phyloP scores from a whole-genome alignment of 2,329 filamentous ascomycete genomes.

The Monilinia aucupariae region DNA sequence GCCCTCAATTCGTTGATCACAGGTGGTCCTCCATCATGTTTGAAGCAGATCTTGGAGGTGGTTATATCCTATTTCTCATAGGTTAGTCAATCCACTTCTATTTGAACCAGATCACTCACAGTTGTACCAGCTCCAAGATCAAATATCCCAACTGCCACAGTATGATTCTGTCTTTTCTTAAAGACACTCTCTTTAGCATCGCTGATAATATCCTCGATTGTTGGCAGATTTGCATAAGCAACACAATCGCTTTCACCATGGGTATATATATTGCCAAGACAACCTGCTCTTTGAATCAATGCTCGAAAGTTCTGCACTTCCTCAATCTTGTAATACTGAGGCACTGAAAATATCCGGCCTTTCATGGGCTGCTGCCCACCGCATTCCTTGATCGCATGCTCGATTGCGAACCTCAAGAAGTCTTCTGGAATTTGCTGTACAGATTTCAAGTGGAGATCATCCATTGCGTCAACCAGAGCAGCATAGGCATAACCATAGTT shows the following conservation, averaged over 20 bases:
- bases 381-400: neutral
- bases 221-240: no score
- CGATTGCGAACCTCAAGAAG: neutral
- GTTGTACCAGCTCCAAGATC: no score
- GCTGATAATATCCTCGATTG: no score
- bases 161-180: no score
- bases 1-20: no score
- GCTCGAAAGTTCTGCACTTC: slow-evolving; percentile 3
- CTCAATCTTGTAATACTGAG: neutral
- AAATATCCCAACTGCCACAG: no score
- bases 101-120: no score
- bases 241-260: neutral
- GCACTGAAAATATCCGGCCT: neutral
- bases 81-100: no score
- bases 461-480: neutral
- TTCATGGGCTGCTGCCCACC: neutral
- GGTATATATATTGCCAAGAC: neutral
- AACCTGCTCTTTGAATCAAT: neutral
- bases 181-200: no score
- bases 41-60: no score
- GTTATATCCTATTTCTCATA: no score
- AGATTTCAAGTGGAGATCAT: neutral
- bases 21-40: no score
- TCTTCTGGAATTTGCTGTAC: neutral
- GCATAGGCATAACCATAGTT: neutral